Evolutionary conservation across 225 moss, liverwort and hornwort genomes (phyloP).

Genomic region (Bryoerythrophyllum caledonicum): DNA sequence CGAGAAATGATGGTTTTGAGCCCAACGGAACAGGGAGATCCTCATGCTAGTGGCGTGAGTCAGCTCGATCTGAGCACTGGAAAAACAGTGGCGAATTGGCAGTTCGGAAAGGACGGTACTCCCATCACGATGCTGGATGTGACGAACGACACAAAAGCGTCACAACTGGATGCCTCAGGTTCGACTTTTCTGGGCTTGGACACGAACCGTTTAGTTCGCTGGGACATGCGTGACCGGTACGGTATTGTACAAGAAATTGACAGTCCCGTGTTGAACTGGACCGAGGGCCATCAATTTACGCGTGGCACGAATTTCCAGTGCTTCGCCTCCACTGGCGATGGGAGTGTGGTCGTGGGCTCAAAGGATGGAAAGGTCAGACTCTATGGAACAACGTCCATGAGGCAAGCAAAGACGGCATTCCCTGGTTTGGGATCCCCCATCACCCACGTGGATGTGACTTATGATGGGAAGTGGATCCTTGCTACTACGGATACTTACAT

Average conservation of each 20-base stretch:
- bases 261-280: conserved; percentile 63
- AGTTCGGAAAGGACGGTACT: conserved; percentile 66
- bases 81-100: conserved; percentile 68
- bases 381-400: conserved; percentile 64
- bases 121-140: conserved; percentile 69
- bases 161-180: conserved; percentile 47
- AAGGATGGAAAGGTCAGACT: conserved; percentile 65
- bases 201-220: conserved; percentile 58
- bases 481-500: conserved; percentile 70
- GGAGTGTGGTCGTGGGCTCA: conserved; percentile 63
- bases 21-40: conserved; percentile 55
- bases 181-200: conserved; percentile 69
- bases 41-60: conserved; percentile 58
- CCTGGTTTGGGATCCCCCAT: conserved; percentile 69
- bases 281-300: conserved; percentile 63
- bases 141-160: conserved; percentile 49
- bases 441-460: conserved; percentile 73
- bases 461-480: conserved; percentile 70
- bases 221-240: conserved; percentile 71
- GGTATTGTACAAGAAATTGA: conserved; percentile 63
- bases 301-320: conserved; percentile 71
- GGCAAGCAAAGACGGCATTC: conserved; percentile 68
- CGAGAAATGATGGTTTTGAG: conserved; percentile 70
- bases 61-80: conserved; percentile 66
- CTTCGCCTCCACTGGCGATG: conserved; percentile 62